Base-by-base conservation (phyloP, 495 filamentous ascomycete genomes). In the Immersiella caudata region DNA sequence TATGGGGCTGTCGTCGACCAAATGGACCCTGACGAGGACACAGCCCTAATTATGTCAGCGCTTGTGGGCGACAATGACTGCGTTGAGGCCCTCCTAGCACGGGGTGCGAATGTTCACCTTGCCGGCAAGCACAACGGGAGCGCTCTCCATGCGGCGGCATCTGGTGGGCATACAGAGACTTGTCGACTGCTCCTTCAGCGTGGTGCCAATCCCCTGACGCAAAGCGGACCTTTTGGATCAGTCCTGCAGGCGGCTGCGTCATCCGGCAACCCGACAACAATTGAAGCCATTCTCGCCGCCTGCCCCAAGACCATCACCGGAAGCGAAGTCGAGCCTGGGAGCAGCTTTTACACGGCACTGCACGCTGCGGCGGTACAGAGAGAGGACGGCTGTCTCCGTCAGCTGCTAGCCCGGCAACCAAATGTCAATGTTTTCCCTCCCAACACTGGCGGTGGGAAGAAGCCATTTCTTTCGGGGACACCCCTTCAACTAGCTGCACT, bases 331-430 rank as follows among this genome's bases (percentile, higher is more conserved):
- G 50, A 55, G 12, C 14, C n/a, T 0, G 62, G 62, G 18, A 35
- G 60, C 33, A 57, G 50, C 50, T 52, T 56, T 22, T 68, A 58
- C 52, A 68, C 60, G 1, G 66, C 66, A 2, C 26, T 68, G 21
- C 66, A 68, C 29, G 66, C 66, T 11, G 66, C 66, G 1, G 66
- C 66, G 1, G 60, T 57, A 7, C 66, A 68, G 51, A 51, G 63
- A 16, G 52, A 68, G 11, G 66, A 68, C 54, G 22, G 46, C 14
- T 57, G 60, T 33, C 61, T 68, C 22, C 50, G 60, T 6, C 66
- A 64, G 27, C 35, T 68, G 18, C 60, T 68, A 5, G 18, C 60
- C 16, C 60, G 52, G 24, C 27, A 33, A n/a, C 27, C 56, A 9
- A 64, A 68, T 2, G 27, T 64, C 18, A 35, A 68, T 26, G 29